These are phyloP conservation scores for Oryza glumipatula DNA, from an alignment of 176 grass and related monocot genomes.

Conservation along the genomic window DNA sequence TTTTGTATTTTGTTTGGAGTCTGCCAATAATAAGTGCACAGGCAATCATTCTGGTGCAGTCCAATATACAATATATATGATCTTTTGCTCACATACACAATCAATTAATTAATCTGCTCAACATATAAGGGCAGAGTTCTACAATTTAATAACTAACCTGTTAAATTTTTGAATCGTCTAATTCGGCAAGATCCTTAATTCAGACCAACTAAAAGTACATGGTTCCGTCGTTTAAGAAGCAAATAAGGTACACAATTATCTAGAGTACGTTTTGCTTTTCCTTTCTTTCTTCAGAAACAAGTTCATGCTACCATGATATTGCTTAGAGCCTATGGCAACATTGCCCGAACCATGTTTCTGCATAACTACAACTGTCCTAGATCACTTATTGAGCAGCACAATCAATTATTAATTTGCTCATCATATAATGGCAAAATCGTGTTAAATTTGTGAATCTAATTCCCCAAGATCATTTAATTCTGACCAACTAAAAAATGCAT, in stretches of 20 bases:
- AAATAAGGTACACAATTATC: no score
- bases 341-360: no score
- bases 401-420: not conserved
- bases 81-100: not conserved
- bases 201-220: no score
- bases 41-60: conserved; percentile 33
- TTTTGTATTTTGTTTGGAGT: conserved; percentile 35
- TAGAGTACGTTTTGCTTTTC: no score
- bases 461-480: not conserved
- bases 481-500: not conserved
- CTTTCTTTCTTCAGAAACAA: no score
- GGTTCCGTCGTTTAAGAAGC: no score
- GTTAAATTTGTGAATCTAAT: not conserved
- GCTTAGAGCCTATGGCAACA: no score
- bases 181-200: no score
- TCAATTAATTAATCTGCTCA: not conserved
- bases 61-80: conserved; percentile 11
- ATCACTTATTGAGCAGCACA: no score
- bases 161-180: not conserved
- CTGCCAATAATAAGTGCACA: conserved; percentile 41
- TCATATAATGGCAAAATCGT: not conserved
- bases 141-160: not conserved
- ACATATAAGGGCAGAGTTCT: not conserved
- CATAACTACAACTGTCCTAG: no score
- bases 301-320: no score